Evolutionary conservation across 768 basidiomycete species (phyloP).

Genomic region (Mycena vitilis): DNA sequence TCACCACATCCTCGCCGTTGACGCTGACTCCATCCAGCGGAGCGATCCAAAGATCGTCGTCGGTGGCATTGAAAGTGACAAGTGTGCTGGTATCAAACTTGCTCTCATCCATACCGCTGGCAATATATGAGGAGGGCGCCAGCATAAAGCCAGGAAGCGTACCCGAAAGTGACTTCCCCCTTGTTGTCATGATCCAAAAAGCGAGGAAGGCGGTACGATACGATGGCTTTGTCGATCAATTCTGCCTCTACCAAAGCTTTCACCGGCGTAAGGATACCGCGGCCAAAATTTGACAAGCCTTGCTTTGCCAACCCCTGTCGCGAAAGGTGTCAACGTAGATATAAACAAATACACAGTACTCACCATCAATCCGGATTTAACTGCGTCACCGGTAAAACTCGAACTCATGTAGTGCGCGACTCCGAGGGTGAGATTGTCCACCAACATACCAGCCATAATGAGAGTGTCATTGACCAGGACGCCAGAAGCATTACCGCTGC

Average conservation of each 20-base stretch:
- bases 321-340: background rate
- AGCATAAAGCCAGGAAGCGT: conserved; percentile 12
- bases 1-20: conserved; percentile 20
- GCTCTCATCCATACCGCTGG: conserved; percentile 68
- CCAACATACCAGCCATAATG: conserved; percentile 64
- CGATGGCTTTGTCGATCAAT: conserved; percentile 64
- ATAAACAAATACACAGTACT: background rate
- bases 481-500: conserved; percentile 54
- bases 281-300: conserved; percentile 65
- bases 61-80: conserved; percentile 72
- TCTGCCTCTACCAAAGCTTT: conserved; percentile 63
- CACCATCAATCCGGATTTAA: conserved; percentile 71
- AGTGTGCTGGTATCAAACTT: conserved; percentile 75
- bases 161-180: conserved; percentile 83
- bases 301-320: conserved; percentile 30
- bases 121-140: conserved; percentile 15
- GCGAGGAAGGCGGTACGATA: conserved; percentile 76
- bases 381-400: conserved; percentile 40
- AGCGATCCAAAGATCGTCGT: conserved; percentile 65
- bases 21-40: conserved; percentile 26
- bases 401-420: conserved; percentile 50
- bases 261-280: conserved; percentile 64
- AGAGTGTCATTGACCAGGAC: conserved; percentile 68
- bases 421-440: conserved; percentile 71
- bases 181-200: conserved; percentile 63